Percentiles rank a stretch among this genome's conserved stretches.
Conservation (phyloP, 2,329 filamentous ascomycete species). For the Dothiorella sarmentorum region DNA sequence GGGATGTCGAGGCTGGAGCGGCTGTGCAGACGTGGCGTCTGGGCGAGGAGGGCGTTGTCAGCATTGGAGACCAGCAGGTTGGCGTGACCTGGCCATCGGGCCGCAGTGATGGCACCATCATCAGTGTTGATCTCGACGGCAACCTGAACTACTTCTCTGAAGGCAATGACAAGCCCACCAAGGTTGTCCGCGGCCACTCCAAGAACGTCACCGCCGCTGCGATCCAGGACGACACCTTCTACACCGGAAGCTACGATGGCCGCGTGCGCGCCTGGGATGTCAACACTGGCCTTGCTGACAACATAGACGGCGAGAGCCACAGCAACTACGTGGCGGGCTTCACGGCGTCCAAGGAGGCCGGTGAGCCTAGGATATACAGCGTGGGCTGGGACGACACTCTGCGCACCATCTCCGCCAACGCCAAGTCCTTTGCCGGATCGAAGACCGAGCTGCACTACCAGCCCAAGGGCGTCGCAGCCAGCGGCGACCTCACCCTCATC, state of each 20-base stretch:
- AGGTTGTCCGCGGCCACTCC: constrained; percentile 80
- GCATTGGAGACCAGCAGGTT: constrained; percentile 82
- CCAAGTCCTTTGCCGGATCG: constrained; percentile 70
- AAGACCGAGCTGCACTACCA: constrained; percentile 69
- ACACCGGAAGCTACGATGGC: constrained; percentile 91
- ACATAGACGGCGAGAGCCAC: constrained; percentile 76
- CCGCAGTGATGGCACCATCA: constrained; percentile 79
- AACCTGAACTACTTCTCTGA: constrained; percentile 85
- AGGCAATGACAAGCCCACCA: constrained; percentile 65
- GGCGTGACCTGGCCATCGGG: constrained; percentile 87
- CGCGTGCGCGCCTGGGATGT: constrained; percentile 82
- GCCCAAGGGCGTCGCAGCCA: constrained; percentile 68
- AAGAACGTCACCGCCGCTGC: constrained; percentile 82
- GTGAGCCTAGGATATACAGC: constrained; percentile 63
- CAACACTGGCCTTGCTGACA: constrained; percentile 62
- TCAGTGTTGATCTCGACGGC: constrained; percentile 83
- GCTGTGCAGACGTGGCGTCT: constrained; percentile 80
- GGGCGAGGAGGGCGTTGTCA: constrained; percentile 68
- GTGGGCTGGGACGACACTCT: constrained; percentile 94
- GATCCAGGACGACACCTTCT: constrained; percentile 62
- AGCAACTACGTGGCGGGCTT: constrained; percentile 83
- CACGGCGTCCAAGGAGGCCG: constrained; percentile 46
- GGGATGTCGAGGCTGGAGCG: constrained; percentile 81
- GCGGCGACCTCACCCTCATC: constrained; percentile 49
- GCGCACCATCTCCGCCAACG: constrained; percentile 70